Evolutionary conservation across 768 basidiomycete genomes (phyloP).

Genomic region (Suillus bovinus): DNA sequence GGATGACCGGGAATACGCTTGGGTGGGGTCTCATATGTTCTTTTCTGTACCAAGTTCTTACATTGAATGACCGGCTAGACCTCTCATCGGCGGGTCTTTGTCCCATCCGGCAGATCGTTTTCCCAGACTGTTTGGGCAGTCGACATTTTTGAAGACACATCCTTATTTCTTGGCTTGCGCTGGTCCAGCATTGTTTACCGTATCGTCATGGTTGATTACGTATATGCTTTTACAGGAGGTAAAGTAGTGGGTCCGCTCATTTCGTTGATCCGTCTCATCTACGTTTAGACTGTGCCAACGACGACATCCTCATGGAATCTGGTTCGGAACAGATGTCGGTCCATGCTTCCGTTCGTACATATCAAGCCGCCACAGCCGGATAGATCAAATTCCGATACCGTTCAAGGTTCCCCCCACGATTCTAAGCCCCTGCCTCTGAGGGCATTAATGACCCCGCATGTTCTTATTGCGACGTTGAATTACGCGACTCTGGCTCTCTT

Average conservation of each 20-base stretch:
- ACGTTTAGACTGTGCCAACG: constrained; percentile 2
- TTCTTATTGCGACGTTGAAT: constrained; percentile 54
- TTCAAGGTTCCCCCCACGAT: neutral
- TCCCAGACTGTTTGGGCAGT: constrained; percentile 54
- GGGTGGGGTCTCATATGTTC: constrained; percentile 30
- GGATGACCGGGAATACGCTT: constrained; percentile 39
- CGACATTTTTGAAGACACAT: constrained; percentile 55
- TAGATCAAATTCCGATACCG: neutral
- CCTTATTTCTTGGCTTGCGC: constrained; percentile 72
- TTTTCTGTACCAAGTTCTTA: neutral
- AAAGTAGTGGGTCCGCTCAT: neutral
- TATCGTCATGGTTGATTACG: constrained; percentile 46
- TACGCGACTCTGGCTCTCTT: constrained; percentile 60
- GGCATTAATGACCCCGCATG: constrained; percentile 46
- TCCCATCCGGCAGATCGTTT: constrained; percentile 64
- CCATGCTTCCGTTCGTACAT: neutral
- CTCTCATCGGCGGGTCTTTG: constrained; percentile 63
- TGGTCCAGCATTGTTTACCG: constrained; percentile 54
- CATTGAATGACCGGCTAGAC: constrained; percentile 37
- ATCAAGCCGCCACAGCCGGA: neutral
- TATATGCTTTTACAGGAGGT: constrained; percentile 55
- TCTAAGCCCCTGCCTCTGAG: constrained; percentile 42
- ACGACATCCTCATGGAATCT: constrained; percentile 32
- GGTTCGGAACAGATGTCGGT: constrained; percentile 30
- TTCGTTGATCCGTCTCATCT: neutral